Evolutionary conservation across 1,284 basidiomycete species (phyloP).

Genomic region (Leccinum pachyderme): DNA sequence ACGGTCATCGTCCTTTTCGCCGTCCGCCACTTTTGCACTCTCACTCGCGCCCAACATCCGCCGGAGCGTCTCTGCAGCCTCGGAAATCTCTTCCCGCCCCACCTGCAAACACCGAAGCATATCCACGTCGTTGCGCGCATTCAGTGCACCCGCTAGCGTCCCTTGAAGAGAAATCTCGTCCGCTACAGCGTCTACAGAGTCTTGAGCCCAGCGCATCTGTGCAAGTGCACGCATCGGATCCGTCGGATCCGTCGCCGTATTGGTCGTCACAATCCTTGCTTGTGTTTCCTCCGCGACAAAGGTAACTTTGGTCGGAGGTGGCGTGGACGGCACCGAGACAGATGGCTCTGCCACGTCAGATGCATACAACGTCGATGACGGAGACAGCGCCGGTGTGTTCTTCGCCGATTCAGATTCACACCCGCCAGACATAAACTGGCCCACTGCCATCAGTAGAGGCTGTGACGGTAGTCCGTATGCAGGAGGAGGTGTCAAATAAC

Average conservation of each 20-base stretch:
- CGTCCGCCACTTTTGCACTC: background rate
- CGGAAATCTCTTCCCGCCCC: constrained; percentile 67
- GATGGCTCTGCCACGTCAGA: background rate
- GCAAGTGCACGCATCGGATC: constrained; percentile 32
- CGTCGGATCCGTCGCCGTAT: background rate
- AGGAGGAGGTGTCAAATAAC: constrained; percentile 7
- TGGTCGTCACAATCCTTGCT: background rate
- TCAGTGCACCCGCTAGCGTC: constrained; percentile 57
- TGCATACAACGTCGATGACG: background rate
- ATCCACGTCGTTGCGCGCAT: constrained; percentile 57
- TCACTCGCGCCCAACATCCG: background rate
- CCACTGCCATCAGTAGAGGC: background rate
- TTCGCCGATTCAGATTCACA: background rate
- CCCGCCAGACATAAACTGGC: background rate
- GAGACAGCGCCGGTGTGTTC: background rate
- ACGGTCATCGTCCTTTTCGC: background rate
- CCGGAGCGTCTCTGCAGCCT: constrained; percentile 60
- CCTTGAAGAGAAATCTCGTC: constrained; percentile 59
- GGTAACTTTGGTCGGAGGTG: constrained; percentile 11
- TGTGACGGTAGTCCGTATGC: constrained; percentile 1
- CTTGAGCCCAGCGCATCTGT: constrained; percentile 46
- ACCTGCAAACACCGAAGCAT: constrained; percentile 66
- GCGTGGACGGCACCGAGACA: constrained; percentile 3
- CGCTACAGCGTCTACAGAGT: constrained; percentile 48
- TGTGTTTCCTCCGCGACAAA: constrained; percentile 8